Evolutionary conservation across 129 eudicot species (phyloP), one percentile per base, ranked within the genome.

Genomic region (Silybum marianum): DNA sequence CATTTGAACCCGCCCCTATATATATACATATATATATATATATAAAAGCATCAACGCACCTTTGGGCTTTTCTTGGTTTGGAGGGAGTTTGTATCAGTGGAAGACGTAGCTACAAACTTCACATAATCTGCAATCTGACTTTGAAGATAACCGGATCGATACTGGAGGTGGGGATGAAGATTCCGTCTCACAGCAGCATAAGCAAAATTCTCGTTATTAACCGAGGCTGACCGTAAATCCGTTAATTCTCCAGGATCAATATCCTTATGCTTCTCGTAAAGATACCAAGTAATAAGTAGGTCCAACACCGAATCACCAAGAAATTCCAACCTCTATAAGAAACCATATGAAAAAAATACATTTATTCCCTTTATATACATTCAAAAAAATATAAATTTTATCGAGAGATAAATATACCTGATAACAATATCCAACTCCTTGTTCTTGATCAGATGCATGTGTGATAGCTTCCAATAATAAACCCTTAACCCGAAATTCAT

Each of bases 251-350:
- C 99, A 0, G 97, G 98, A 82, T 96, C 98, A 67, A 93, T 77
- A 6, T 93, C 85, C 5, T n/a, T 72, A 81, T 96, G 97, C 62
- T 60, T 93, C 58, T 91, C 75, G 85, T 89, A 96, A 19, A 93
- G 84, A 82, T 96, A 78, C 84, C 89, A 70, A 5, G 99, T 96
- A 38, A 96, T 86, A 42, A 96, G 93, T 77, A 96, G 54, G 84
- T 93, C 99, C 90, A 96, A 69, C 68, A 91, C 99, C 0, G 99
- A 89, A 62, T 96, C 99, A 3, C 99, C 99, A 7, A 96, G 98
- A 91, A 89, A 96, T 71, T 96, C 99, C 19, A 96, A 90, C 85
- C 99, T 90, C 98, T 94, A 76, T 18, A 58, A 75, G n/a, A 69
- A 84, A 73, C 12, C 73, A 62, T 36, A 26, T n/a, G 67, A 24